Percentiles rank a stretch among this genome's conserved stretches.
Conservation (phyloP, 83 land plant genomes). For the Picea abies region DNA sequence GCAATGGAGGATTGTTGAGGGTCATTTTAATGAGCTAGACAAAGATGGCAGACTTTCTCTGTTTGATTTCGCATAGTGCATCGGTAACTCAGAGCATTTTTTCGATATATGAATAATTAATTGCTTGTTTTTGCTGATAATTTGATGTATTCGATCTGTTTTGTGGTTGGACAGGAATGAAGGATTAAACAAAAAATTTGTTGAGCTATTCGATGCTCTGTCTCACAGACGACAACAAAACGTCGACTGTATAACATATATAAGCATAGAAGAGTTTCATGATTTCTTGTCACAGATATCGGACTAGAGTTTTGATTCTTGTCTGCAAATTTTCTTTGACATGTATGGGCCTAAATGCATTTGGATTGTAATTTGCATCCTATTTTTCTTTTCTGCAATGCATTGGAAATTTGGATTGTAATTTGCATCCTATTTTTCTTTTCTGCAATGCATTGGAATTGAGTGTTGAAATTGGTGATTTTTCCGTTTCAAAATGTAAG, state of each 20-base stretch:
- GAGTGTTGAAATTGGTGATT: neutral
- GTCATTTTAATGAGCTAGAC: constrained; percentile 58
- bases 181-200: constrained; percentile 88
- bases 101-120: neutral
- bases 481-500: no score
- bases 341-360: constrained; percentile 81
- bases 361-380: neutral
- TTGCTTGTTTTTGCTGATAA: neutral
- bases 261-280: constrained; percentile 54
- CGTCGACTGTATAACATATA: constrained; percentile 42
- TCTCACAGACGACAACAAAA: constrained; percentile 58
- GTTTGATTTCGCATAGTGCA: constrained; percentile 86
- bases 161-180: constrained; percentile 66
- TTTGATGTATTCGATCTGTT: neutral
- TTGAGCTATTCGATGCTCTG: constrained; percentile 78
- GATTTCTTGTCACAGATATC: constrained; percentile 94
- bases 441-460: neutral
- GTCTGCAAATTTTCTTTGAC: constrained; percentile 87
- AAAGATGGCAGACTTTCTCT: constrained; percentile 61
- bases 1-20: constrained; percentile 72
- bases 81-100: constrained; percentile 46
- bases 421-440: neutral
- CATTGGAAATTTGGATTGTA: neutral
- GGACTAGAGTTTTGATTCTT: constrained; percentile 92
- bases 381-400: neutral